These are phyloP conservation scores for Hymenochaete sp. DNA, from an alignment of 1,284 basidiomycete species.

Conservation along the genomic window DNA sequence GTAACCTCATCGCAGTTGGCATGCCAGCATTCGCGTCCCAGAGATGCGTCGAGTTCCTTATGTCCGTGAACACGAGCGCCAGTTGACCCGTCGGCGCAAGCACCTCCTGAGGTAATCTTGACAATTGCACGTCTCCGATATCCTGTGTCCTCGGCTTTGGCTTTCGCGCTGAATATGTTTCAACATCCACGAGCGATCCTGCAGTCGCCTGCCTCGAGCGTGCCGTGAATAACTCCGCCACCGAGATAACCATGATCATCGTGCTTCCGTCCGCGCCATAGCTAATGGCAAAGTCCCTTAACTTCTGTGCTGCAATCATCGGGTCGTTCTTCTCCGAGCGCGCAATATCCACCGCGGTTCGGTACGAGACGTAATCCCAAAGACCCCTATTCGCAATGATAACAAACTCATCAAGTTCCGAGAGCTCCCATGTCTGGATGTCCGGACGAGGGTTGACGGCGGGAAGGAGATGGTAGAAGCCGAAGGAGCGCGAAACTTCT, in stretches of 20 bases:
- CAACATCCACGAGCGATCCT: constrained; percentile 37
- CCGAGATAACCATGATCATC: constrained; percentile 96
- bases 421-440: constrained; percentile 62
- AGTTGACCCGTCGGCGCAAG: constrained; percentile 84
- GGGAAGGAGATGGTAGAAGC: constrained; percentile 87
- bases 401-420: constrained; percentile 90
- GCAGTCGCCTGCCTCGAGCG: constrained; percentile 38
- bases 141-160: constrained; percentile 33
- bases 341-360: constrained; percentile 96
- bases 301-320: constrained; percentile 95
- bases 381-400: constrained; percentile 91
- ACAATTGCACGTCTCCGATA: constrained; percentile 44
- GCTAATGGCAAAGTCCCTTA: constrained; percentile 94
- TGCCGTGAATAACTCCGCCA: constrained; percentile 69
- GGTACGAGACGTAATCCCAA: constrained; percentile 93
- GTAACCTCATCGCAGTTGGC: constrained; percentile 89
- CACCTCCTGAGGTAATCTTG: constrained; percentile 75
- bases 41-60: constrained; percentile 92
- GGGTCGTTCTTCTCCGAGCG: constrained; percentile 80
- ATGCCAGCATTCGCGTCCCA: constrained; percentile 98
- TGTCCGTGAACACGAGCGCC: constrained; percentile 96
- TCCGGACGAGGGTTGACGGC: constrained; percentile 88
- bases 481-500: constrained; percentile 88
- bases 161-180: constrained; percentile 29
- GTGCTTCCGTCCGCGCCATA: constrained; percentile 92